phyloP scores from a whole-genome alignment of 2,329 filamentous ascomycete genomes.

The Verticillium alfalfae region DNA sequence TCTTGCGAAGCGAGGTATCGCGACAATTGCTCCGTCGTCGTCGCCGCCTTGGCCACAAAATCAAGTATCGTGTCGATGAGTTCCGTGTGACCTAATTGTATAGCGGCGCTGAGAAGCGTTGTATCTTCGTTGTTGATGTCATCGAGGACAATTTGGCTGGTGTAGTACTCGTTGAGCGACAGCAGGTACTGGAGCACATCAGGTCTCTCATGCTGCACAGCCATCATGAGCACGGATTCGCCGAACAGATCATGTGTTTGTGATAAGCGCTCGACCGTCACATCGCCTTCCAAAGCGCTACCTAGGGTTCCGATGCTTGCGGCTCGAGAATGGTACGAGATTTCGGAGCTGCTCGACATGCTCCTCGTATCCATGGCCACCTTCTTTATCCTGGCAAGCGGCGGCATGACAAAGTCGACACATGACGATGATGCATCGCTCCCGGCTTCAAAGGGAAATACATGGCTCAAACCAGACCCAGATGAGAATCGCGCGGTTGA shows the following conservation, averaged over 20 bases:
- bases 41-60: constrained; percentile 56
- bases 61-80: constrained; percentile 72
- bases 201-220: constrained; percentile 65
- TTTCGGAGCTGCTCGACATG: constrained; percentile 77
- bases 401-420: constrained; percentile 19
- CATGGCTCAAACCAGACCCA: constrained; percentile 66
- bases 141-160: constrained; percentile 63
- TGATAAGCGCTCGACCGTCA: constrained; percentile 71
- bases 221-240: constrained; percentile 86
- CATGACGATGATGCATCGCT: constrained; percentile 15
- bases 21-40: constrained; percentile 50
- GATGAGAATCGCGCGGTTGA: constrained; percentile 44
- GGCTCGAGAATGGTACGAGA: constrained; percentile 76
- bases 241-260: constrained; percentile 67
- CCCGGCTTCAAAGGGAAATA: constrained; percentile 75
- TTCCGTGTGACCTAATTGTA: constrained; percentile 74
- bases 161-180: constrained; percentile 70
- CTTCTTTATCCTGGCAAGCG: constrained; percentile 59
- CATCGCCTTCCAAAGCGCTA: constrained; percentile 76
- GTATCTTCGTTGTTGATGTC: constrained; percentile 89
- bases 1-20: constrained; percentile 74
- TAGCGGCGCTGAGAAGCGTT: constrained; percentile 81
- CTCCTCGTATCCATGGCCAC: constrained; percentile 89
- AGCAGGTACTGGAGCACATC: constrained; percentile 76
- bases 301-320: constrained; percentile 70